phyloP scores from a whole-genome alignment of 768 basidiomycete genomes.

The Albatrellus ellisii region DNA sequence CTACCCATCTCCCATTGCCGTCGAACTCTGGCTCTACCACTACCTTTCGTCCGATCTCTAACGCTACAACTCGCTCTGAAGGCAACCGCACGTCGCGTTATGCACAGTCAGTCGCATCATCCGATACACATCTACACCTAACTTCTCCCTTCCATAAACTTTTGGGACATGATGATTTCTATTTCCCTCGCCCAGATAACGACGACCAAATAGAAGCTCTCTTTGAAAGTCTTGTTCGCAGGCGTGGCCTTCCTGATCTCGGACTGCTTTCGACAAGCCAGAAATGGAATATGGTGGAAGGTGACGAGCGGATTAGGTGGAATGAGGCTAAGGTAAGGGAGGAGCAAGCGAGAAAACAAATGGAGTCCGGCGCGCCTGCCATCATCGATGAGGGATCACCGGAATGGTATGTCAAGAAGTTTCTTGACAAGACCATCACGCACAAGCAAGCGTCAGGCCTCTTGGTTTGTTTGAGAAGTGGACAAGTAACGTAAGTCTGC shows the following conservation, averaged over 20 bases:
- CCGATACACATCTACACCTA: constrained; percentile 19
- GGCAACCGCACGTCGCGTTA: constrained; percentile 48
- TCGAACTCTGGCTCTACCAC: constrained; percentile 10
- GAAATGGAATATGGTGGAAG: constrained; percentile 88
- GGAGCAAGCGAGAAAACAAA: constrained; percentile 45
- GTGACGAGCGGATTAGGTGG: constrained; percentile 71
- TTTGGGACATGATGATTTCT: constrained; percentile 61
- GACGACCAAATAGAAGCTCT: constrained; percentile 69
- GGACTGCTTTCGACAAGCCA: constrained; percentile 58
- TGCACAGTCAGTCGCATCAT: too few species aligned
- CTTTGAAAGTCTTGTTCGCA: constrained; percentile 66
- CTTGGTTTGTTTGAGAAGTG: constrained; percentile 64
- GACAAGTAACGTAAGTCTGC: constrained; percentile 54
- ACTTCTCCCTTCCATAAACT: too few species aligned
- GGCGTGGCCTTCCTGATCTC: constrained; percentile 50
- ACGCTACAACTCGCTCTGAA: constrained; percentile 37
- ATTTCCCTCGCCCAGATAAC: constrained; percentile 63
- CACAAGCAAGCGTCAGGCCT: constrained; percentile 69
- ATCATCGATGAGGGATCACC: constrained; percentile 58
- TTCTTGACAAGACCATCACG: constrained; percentile 77
- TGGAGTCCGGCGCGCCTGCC: constrained; percentile 40
- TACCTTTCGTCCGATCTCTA: constrained; percentile 19
- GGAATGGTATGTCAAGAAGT: constrained; percentile 88
- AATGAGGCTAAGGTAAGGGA: constrained; percentile 55
- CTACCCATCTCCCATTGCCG: constrained; percentile 16